phyloP scores from a whole-genome alignment of 2,329 filamentous ascomycete genomes.

The Helotiales sp. region DNA sequence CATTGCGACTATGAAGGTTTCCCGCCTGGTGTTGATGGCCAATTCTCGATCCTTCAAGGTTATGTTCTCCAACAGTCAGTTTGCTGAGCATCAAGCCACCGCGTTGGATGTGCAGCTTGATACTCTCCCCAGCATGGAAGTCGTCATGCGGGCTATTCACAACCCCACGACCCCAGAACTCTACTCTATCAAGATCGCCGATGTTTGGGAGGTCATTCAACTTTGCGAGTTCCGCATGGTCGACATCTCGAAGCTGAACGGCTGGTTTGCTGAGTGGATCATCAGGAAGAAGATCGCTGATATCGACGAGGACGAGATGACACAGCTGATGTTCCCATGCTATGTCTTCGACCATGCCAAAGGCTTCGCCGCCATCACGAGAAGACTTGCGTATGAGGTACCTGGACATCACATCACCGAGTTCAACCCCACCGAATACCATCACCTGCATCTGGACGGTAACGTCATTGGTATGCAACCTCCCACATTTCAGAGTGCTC shows the following conservation, averaged over 20 bases:
- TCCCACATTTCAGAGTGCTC: neutral
- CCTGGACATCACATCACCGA: slow-evolving; percentile 8
- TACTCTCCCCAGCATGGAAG: slow-evolving; percentile 9
- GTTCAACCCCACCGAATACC: slow-evolving; percentile 4
- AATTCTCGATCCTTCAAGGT: slow-evolving; percentile 11
- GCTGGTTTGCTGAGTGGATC: slow-evolving; percentile 14
- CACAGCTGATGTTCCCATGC: slow-evolving; percentile 9
- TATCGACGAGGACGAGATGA: neutral
- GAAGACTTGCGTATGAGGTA: slow-evolving; percentile 8
- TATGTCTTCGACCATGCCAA: slow-evolving; percentile 12
- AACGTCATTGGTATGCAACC: slow-evolving; percentile 10
- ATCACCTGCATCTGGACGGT: slow-evolving; percentile 25
- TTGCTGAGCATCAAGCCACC: neutral
- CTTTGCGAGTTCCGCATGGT: slow-evolving; percentile 7
- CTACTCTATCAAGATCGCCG: neutral
- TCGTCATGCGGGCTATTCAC: slow-evolving; percentile 22
- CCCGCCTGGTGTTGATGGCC: slow-evolving; percentile 2
- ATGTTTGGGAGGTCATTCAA: slow-evolving; percentile 18
- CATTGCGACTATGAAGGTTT: slow-evolving; percentile 13
- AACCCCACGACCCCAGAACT: slow-evolving; percentile 1
- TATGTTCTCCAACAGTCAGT: neutral
- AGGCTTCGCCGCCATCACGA: slow-evolving; percentile 13
- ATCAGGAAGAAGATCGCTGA: neutral
- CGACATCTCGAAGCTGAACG: slow-evolving; percentile 2
- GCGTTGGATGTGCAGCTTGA: slow-evolving; percentile 15